These are phyloP conservation scores for Cicer yamashitae DNA, from an alignment of 306 rosid genomes.

Conservation along the genomic window DNA sequence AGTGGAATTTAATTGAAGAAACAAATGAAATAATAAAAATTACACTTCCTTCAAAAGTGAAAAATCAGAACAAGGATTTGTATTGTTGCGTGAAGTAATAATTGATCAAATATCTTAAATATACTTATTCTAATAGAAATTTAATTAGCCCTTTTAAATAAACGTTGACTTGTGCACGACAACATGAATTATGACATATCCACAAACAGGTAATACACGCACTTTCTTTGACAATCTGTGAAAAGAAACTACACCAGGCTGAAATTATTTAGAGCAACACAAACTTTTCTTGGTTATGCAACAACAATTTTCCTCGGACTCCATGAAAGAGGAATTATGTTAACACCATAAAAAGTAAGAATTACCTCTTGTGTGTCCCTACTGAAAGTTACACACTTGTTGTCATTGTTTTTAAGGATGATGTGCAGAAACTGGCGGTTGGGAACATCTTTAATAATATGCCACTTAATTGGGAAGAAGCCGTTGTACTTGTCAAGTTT, in stretches of 20 bases:
- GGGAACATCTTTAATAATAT: slow-evolving; percentile 78
- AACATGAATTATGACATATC: neutral
- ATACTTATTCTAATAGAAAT: neutral
- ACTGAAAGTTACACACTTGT: slow-evolving; percentile 70
- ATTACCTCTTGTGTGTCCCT: slow-evolving; percentile 95
- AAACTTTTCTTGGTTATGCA: slow-evolving; percentile 11
- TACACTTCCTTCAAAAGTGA: slow-evolving; percentile 8
- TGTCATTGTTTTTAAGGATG: slow-evolving; percentile 69
- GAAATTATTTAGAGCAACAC: slow-evolving; percentile 12
- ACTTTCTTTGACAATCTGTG: neutral
- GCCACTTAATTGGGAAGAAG: slow-evolving; percentile 87
- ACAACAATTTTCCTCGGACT: neutral
- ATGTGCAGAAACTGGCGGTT: slow-evolving; percentile 68
- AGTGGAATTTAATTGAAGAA: neutral
- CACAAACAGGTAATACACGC: slow-evolving; percentile 10
- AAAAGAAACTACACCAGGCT: neutral
- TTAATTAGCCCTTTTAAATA: neutral
- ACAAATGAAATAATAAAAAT: neutral
- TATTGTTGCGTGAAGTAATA: neutral
- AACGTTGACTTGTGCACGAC: neutral
- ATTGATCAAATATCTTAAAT: neutral
- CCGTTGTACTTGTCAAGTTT: slow-evolving; percentile 79
- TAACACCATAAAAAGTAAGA: slow-evolving; percentile 30
- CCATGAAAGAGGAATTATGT: neutral
- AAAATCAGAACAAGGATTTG: neutral